phyloP scores from a whole-genome alignment of 108 stramenopile species.

The Nannochloropsis gaditana region DNA sequence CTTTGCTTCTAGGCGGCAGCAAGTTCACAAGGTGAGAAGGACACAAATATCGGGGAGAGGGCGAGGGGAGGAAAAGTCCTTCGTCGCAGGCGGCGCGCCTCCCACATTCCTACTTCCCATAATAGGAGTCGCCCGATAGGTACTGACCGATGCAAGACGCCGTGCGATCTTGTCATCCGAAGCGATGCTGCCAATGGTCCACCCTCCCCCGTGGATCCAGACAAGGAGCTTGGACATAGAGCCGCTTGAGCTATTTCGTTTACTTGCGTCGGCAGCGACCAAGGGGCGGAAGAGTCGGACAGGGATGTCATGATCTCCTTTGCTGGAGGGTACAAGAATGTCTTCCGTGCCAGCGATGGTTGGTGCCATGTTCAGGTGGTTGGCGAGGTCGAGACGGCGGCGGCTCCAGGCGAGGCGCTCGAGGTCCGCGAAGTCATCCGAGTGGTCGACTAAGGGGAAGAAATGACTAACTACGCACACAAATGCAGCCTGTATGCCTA shows the following conservation, averaged over 20 bases:
- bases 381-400: background rate
- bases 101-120: no score
- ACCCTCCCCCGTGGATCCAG: background rate
- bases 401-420: background rate
- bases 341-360: background rate
- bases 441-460: constrained; percentile 1
- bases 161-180: constrained; percentile 17
- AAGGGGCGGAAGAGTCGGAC: background rate
- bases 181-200: background rate
- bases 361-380: constrained; percentile 2
- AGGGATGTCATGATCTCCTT: background rate
- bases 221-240: background rate
- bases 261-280: background rate
- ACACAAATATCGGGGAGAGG: no score
- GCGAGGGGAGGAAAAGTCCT: no score
- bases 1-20: no score
- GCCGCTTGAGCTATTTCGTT: background rate
- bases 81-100: no score
- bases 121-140: no score
- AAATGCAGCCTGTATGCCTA: background rate
- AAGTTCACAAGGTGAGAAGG: no score
- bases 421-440: background rate
- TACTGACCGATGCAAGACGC: background rate
- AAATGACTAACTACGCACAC: background rate
- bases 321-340: background rate